Percentiles rank a stretch among this genome's conserved stretches.
Evolutionary conservation across 2,329 filamentous ascomycete genomes (phyloP).

Genomic region (Aspergillus tubingensis): DNA sequence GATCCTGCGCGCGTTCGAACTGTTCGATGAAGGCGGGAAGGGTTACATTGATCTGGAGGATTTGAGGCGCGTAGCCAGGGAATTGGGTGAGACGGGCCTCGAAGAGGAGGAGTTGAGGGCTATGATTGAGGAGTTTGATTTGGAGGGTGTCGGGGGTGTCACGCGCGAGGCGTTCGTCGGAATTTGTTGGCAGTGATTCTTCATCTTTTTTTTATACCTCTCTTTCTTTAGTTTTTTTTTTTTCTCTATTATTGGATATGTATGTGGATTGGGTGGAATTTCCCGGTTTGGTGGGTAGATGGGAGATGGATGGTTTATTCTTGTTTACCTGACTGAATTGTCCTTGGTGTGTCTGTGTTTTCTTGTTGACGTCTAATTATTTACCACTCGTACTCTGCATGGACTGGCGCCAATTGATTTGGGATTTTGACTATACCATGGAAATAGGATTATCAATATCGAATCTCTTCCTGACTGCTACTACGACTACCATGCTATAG

Average conservation of each 20-base stretch:
- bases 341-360: too few relatives aligned
- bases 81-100: constrained; percentile 82
- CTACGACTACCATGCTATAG: too few relatives aligned
- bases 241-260: too few relatives aligned
- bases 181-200: constrained; percentile 60
- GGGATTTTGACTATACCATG: neutral
- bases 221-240: neutral
- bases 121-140: constrained; percentile 98
- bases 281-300: too few relatives aligned
- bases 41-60: constrained; percentile 88
- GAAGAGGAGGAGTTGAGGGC: constrained; percentile 89
- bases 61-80: constrained; percentile 80
- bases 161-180: constrained; percentile 65
- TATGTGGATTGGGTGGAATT: too few relatives aligned
- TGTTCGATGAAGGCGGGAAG: constrained; percentile 93
- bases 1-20: constrained; percentile 83
- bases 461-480: too few relatives aligned
- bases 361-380: too few relatives aligned
- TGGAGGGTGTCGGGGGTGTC: constrained; percentile 83
- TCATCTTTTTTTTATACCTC: neutral
- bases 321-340: too few relatives aligned
- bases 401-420: too few relatives aligned
- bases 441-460: neutral
- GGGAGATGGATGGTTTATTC: too few relatives aligned
- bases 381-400: too few relatives aligned